Evolutionary conservation across 78 protist genomes (phyloP), one percentile per base, ranked within the genome.

Genomic region (Cavenderia fasciculata): DNA sequence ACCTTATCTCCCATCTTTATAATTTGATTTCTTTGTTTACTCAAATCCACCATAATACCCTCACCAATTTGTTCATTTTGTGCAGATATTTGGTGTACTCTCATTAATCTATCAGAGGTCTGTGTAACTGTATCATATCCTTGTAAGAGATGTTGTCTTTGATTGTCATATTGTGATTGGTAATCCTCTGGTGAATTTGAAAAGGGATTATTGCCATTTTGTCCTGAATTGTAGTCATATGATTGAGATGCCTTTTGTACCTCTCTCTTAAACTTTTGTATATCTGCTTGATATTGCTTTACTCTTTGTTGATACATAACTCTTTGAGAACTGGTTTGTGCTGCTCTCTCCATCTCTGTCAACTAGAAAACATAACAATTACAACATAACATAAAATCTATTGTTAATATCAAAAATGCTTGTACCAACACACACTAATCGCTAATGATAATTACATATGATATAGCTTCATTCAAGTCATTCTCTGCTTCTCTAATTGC

Each of bases 81-180:
- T 78, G 65, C 75, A 27, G 87, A 78, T n/a, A 52, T 62, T 65
- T 78, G 87, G 8, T 62, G 75, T n/a, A 49, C 54, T 78, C 87
- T 62, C 43, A 78, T 47, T 41, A 78, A 62, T 66, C 87, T 62
- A 18, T 78, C 87, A 27, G 70, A 59, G 49, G 87, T 52, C 52
- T 52, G 49, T 27, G 62, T 72, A 25, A 78, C 54, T 44, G 41
- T 65, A 25, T 62, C 56, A 18, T 69, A 69, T n/a, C 69, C 69
- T 61, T 34, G 49, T 31, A 61, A 61, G 49, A 78, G 52, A 65
- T 78, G 87, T 65, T 78, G 87, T 78, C 87, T 78, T 65, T 78
- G 87, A 52, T 78, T 78, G 36, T 78, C 87, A 65, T 78, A 78
- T 78, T 78, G 87, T 51, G 87, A 78, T 34, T 76, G 86, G 18